These are phyloP conservation scores for Tagetes erecta DNA, from an alignment of 129 eudicot genomes.

Conservation along the genomic window DNA sequence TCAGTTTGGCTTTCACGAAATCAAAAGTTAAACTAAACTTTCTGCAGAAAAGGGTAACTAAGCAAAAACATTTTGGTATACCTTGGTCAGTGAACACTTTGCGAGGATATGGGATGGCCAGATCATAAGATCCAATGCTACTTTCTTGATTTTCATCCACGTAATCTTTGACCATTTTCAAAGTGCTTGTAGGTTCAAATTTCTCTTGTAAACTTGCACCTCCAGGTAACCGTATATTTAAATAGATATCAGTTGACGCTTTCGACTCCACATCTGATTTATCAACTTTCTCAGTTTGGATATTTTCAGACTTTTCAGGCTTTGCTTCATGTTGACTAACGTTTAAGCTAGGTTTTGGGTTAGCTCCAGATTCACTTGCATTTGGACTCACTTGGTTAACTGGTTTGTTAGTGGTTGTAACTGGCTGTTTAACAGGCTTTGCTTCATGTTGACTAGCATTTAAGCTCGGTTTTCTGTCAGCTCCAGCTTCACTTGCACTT, in stretches of 20 bases:
- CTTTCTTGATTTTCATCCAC: constrained; percentile 59
- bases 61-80: constrained; percentile 20
- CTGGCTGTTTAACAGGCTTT: constrained; percentile 26
- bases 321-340: constrained; percentile 32
- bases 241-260: constrained; percentile 54
- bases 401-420: constrained; percentile 27
- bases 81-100: constrained; percentile 71
- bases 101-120: constrained; percentile 94
- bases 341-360: constrained; percentile 18
- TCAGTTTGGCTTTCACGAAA: background rate
- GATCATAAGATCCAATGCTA: constrained; percentile 56
- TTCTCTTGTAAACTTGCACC: constrained; percentile 67
- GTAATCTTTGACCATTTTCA: constrained; percentile 63
- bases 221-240: constrained; percentile 70
- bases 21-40: background rate
- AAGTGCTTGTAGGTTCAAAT: constrained; percentile 52
- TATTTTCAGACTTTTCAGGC: constrained; percentile 32
- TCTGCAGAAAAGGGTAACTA: background rate
- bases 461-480: constrained; percentile 18
- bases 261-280: constrained; percentile 35
- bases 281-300: constrained; percentile 28
- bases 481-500: constrained; percentile 21
- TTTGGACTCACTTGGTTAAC: constrained; percentile 23
- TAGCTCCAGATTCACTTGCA: constrained; percentile 18
- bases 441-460: constrained; percentile 27